Conservation (phyloP, 495 filamentous ascomycete genomes). For the Podospora fimiseda region DNA sequence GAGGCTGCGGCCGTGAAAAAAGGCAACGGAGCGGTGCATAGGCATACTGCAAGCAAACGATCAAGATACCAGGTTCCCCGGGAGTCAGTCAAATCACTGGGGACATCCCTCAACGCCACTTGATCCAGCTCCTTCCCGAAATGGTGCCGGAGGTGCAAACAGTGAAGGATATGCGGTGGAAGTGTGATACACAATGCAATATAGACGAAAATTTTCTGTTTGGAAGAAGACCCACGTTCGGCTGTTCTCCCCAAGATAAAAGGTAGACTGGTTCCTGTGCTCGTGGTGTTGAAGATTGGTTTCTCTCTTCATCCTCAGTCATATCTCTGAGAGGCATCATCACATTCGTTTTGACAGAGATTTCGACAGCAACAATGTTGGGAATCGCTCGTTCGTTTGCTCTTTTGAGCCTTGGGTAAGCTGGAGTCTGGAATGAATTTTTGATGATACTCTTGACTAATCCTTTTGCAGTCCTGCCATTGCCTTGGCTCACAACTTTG, state of each 20-base stretch:
- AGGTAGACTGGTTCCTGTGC: background rate
- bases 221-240: background rate
- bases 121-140: background rate
- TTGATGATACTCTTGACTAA: background rate
- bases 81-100: too few relatives aligned
- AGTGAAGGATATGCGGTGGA: too few relatives aligned
- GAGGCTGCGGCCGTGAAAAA: background rate
- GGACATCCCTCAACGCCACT: background rate
- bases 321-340: background rate
- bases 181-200: background rate
- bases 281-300: background rate
- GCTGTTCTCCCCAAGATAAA: background rate
- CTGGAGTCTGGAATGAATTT: background rate
- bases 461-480: background rate
- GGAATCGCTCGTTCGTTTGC: slow-evolving; percentile 1
- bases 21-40: slow-evolving; percentile 4
- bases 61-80: background rate
- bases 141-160: background rate
- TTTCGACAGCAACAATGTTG: slow-evolving; percentile 2
- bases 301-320: background rate
- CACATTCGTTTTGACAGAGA: slow-evolving; percentile 1
- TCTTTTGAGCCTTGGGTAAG: slow-evolving; percentile 12
- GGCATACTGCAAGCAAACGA: slow-evolving; percentile 3
- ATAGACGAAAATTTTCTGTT: background rate
- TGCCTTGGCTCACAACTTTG: background rate